Conservation (phyloP, 805 yeast species). For the Metschnikowia noctiluminum region DNA sequence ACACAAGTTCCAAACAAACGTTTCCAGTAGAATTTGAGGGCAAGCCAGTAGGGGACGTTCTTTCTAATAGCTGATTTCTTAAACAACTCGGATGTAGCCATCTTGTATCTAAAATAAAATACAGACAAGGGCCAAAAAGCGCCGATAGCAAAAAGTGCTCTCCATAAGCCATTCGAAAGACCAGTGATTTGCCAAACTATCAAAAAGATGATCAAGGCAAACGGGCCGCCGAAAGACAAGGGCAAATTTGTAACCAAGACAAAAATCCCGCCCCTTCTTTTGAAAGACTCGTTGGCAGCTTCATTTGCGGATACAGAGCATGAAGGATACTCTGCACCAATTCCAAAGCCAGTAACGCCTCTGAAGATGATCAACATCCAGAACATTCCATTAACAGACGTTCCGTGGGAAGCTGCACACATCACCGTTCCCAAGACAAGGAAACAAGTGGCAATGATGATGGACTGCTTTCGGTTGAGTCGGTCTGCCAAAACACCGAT, state of each 20-base stretch:
- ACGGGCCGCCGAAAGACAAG: conserved; percentile 74
- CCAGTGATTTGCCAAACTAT: conserved; percentile 60
- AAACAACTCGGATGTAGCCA: conserved; percentile 65
- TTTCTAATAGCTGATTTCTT: conserved; percentile 60
- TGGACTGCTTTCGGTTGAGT: conserved; percentile 69
- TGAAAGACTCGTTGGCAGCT: conserved; percentile 66
- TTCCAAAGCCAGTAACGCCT: conserved; percentile 76
- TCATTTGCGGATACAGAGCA: conserved; percentile 67
- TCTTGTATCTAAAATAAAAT: conserved; percentile 66
- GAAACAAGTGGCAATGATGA: conserved; percentile 57
- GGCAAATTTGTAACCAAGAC: conserved; percentile 71
- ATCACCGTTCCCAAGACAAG: conserved; percentile 61
- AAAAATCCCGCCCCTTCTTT: conserved; percentile 63
- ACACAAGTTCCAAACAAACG: conserved; percentile 67
- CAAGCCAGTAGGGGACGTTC: conserved; percentile 50
- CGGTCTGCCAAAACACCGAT: conserved; percentile 65
- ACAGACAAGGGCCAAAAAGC: conserved; percentile 67
- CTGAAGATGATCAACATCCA: conserved; percentile 75
- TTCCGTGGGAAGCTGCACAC: conserved; percentile 71
- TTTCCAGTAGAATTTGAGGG: conserved; percentile 64
- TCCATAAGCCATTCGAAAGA: conserved; percentile 56
- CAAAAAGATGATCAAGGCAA: conserved; percentile 62
- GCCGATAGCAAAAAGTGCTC: conserved; percentile 65
- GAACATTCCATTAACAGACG: conserved; percentile 57
- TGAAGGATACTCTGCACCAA: conserved; percentile 76